Base-by-base conservation (phyloP, 331 rosid species). In the Quercus lobata region DNA sequence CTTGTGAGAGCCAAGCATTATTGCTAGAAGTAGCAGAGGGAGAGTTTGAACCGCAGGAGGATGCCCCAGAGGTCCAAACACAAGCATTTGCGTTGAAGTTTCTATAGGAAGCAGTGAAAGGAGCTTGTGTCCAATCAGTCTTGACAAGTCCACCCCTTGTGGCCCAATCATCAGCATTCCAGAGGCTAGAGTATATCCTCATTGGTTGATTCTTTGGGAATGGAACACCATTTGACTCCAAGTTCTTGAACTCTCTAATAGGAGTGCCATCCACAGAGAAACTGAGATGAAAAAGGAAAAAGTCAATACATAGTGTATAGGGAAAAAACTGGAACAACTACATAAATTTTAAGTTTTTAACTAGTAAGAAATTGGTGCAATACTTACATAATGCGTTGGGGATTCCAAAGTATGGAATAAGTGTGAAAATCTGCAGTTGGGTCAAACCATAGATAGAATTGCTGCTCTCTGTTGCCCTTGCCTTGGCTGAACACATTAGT, bases 151-250 rank as follows among this genome's bases (percentile, higher is more conserved):
- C 95, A 3, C 95, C 92, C 27, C 91, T 82, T 17, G 95, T 85
- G 11, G 93, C 93, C 92, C 90, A 91, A 10, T 86, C 86, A 65
- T 89, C 93, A 2, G 90, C 92, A 41, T 85, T 82, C 91, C 89
- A 88, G 0, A 89, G 78, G 41, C 92, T 89, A 0, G 93, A 84
- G 79, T 87, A 80, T 14, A 89, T 80, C 80, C 91, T 89, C 96
- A 91, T 89, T 0, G 88, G 66, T 29, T 89, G 93, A 12, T 52
- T 15, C 60, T 85, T 88, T 5, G 93, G 97, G 74, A 86, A 91
- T 12, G 91, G 80, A 37, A 89, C 84, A 4, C 92, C 92, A 0
- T 32, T 73, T 8, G 92, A 78, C 15, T 87, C 93, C 78, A 52
- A 58, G 85, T 86, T 91, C 86, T 84, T 88, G 29, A 89, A 91